Evolutionary conservation across 768 basidiomycete species (phyloP).

Genomic region (Boletus sp.): DNA sequence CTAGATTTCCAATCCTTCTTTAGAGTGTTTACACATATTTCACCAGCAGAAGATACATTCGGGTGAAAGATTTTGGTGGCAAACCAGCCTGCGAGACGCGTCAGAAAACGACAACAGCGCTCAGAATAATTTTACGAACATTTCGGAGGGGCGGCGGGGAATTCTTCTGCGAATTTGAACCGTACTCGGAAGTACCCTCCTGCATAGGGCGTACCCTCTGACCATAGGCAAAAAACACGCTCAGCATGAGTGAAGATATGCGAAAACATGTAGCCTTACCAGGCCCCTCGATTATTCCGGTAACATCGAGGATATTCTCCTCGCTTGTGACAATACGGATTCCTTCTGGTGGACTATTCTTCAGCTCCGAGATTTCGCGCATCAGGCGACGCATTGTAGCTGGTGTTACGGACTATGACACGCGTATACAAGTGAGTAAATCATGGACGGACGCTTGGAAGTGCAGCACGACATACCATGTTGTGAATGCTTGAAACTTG

Average conservation of each 20-base stretch:
- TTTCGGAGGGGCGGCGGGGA: slow-evolving; percentile 91
- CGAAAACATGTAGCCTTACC: slow-evolving; percentile 47
- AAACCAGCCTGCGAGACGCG: slow-evolving; percentile 66
- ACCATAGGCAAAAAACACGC: slow-evolving; percentile 3
- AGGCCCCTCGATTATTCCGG: slow-evolving; percentile 87
- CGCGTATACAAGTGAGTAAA: neutral
- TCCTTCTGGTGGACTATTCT: slow-evolving; percentile 85
- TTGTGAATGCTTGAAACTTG: slow-evolving; percentile 3
- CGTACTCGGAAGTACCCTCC: slow-evolving; percentile 72
- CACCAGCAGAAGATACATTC: slow-evolving; percentile 85
- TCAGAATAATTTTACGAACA: slow-evolving; percentile 45
- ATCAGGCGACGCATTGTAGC: slow-evolving; percentile 80
- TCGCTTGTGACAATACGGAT: slow-evolving; percentile 84
- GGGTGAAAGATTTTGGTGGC: slow-evolving; percentile 96
- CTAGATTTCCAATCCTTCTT: slow-evolving; percentile 97
- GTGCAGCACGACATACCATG: slow-evolving; percentile 23
- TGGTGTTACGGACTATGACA: slow-evolving; percentile 42
- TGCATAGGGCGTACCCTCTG: slow-evolving; percentile 67
- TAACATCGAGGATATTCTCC: slow-evolving; percentile 85
- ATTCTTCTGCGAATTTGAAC: slow-evolving; percentile 92
- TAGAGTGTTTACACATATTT: slow-evolving; percentile 95
- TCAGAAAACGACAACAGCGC: slow-evolving; percentile 1
- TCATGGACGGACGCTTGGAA: neutral
- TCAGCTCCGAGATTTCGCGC: slow-evolving; percentile 80
- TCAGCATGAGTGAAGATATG: slow-evolving; percentile 5